phyloP scores from a whole-genome alignment of 768 basidiomycete genomes.

The Boletellus ananas region DNA sequence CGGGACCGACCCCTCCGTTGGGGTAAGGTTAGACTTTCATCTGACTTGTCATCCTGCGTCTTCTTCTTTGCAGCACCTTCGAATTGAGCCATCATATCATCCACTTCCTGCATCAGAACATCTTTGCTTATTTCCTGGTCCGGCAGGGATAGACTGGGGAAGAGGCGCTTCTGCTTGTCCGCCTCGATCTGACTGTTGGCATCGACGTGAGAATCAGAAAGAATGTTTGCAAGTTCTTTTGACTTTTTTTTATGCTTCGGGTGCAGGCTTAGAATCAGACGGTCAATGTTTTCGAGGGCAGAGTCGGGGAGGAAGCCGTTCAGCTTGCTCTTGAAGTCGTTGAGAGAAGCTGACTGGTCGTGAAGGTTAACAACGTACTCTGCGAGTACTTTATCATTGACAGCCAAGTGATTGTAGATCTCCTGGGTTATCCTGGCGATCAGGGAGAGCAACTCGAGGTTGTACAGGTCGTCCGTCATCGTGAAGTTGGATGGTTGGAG shows the following conservation, averaged over 20 bases:
- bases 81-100: conserved; percentile 80
- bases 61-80: conserved; percentile 66
- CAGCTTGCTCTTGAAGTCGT: conserved; percentile 79
- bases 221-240: conserved; percentile 35
- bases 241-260: conserved; percentile 87
- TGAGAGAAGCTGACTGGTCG: conserved; percentile 72
- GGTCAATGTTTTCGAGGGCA: conserved; percentile 89
- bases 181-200: conserved; percentile 43
- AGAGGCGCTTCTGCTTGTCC: conserved; percentile 79
- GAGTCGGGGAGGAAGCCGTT: conserved; percentile 82
- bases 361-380: conserved; percentile 94
- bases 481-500: conserved; percentile 4
- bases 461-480: conserved; percentile 83
- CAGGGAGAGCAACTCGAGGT: conserved; percentile 89
- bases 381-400: conserved; percentile 89
- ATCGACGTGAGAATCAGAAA: conserved; percentile 29
- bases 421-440: conserved; percentile 92
- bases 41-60: conserved; percentile 37
- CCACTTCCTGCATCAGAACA: conserved; percentile 81
- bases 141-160: conserved; percentile 84
- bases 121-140: conserved; percentile 72
- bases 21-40: conserved; percentile 55
- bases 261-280: conserved; percentile 90
- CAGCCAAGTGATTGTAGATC: conserved; percentile 78
- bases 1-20: conserved; percentile 49